A percentile compares a stretch with the other conserved stretches of the same genome.
Evolutionary conservation across 2,329 filamentous ascomycete genomes (phyloP).

Genomic region (Onygenales sp.): DNA sequence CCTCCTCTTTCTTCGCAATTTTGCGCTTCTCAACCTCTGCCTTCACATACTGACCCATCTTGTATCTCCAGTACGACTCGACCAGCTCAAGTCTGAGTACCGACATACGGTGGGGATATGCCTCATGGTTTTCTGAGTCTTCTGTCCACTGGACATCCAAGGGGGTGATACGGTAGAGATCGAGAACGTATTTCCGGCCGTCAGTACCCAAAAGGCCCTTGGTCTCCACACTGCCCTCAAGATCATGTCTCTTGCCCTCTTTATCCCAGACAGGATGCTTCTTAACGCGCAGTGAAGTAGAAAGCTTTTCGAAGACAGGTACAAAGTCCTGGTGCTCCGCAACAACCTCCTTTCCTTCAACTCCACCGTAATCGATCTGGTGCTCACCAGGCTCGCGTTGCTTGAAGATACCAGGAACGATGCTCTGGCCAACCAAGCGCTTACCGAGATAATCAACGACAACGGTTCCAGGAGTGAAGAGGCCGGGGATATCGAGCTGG

Average conservation of each 20-base stretch:
- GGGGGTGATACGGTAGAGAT: constrained; percentile 89
- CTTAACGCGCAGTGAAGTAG: constrained; percentile 83
- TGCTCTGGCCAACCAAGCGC: constrained; percentile 93
- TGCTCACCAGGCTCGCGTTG: constrained; percentile 95
- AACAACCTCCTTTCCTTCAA: constrained; percentile 92
- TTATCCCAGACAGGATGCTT: constrained; percentile 97
- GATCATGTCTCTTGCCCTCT: constrained; percentile 76
- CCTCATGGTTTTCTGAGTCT: constrained; percentile 49
- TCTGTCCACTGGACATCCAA: constrained; percentile 88
- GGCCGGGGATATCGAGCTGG: constrained; percentile 86
- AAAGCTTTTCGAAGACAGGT: constrained; percentile 77
- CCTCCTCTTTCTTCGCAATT: constrained; percentile 28
- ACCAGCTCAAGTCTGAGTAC: constrained; percentile 84
- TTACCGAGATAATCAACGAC: constrained; percentile 96
- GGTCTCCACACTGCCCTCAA: constrained; percentile 94
- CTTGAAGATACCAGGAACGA: constrained; percentile 98
- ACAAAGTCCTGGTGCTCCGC: constrained; percentile 82
- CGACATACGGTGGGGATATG: constrained; percentile 94
- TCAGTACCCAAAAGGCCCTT: constrained; percentile 97
- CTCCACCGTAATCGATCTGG: constrained; percentile 96
- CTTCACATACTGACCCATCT: constrained; percentile 83
- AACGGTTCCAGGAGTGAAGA: constrained; percentile 92
- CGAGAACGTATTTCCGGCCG: constrained; percentile 92
- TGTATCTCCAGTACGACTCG: constrained; percentile 72
- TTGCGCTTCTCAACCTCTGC: constrained; percentile 61